Evolutionary conservation across 129 eudicot species (phyloP), one percentile per base, ranked within the genome.

Genomic region (Saposhnikovia divaricata): DNA sequence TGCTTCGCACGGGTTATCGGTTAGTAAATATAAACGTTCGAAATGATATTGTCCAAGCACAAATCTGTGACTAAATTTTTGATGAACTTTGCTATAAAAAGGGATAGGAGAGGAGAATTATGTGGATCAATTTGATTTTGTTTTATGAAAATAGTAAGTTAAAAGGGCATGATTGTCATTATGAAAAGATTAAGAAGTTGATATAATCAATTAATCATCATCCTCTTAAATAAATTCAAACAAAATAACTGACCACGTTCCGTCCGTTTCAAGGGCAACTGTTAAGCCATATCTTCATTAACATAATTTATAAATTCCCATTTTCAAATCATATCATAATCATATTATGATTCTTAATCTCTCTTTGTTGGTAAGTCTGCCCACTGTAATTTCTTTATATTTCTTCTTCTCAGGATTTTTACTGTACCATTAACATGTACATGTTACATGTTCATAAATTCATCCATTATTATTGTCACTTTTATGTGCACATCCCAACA

Each of bases 331-430:
- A n/a, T 78, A 78, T 61, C 43, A 75, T 43, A 40, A 77, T 34
- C 13, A 7, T 46, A 19, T 31, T 19, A 16, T 40, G 65, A 55
- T 55, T 59, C 68, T 50, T 72, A 45, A 46, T 31, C 42, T 40
- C 78, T 73, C 83, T 11, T 63, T 53, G 18, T 72, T 71, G 78
- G 82, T 80, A 80, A 80, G 82, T 71, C 9, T 80, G 34, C 68
- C 28, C 31, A 59, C 68, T 59, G 68, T 59, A 59, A 59, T 59
- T 59, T 59, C 68, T 59, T 59, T 59, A 59, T 59, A 59, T 59
- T 59, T 59, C 34, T 59, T 59, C 68, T n/a, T 59, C 68, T 59
- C 68, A n/a, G 68, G 34, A 2, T 59, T 59, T 59, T 59, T 59
- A 23, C 68, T 59, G 68, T n/a, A 16, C 61, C n/a, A 53, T 14